Percentiles rank a stretch among this genome's conserved stretches.
Evolutionary conservation across 345 rosid species (phyloP).

Genomic region (Excoecaria agallocha): DNA sequence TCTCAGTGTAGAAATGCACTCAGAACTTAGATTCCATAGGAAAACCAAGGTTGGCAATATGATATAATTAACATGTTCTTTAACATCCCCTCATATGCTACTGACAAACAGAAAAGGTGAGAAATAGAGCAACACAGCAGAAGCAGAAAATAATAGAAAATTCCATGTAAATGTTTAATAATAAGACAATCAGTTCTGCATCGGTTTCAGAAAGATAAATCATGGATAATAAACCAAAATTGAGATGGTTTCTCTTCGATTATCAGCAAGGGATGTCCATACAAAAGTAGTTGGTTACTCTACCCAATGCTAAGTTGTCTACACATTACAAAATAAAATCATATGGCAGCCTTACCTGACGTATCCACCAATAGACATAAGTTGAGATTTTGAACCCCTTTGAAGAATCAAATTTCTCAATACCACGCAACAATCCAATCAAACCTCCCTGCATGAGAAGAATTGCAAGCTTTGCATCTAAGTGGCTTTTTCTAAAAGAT

Average conservation of each 20-base stretch:
- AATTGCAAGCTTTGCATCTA: background rate
- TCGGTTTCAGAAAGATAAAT: background rate
- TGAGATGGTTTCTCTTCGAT: background rate
- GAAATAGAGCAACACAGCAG: background rate
- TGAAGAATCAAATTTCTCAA: constrained; percentile 94
- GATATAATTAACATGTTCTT: background rate
- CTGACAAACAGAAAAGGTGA: background rate
- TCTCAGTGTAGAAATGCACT: background rate
- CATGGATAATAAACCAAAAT: background rate
- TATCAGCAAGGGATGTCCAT: background rate
- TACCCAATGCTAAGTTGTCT: background rate
- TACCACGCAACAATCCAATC: constrained; percentile 86
- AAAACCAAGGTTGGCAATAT: background rate
- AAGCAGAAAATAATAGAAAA: background rate
- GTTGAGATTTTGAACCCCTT: constrained; percentile 89
- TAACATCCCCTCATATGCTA: background rate
- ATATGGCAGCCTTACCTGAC: constrained; percentile 58
- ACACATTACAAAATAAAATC: background rate
- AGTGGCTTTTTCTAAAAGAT: background rate
- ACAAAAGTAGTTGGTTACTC: background rate
- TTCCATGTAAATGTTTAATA: background rate
- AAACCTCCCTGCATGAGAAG: constrained; percentile 73
- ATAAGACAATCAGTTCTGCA: background rate
- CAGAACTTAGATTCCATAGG: background rate
- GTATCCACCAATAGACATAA: constrained; percentile 98